Conservation (phyloP, 2,329 filamentous ascomycete genomes). For the Verticillium albo-atrum region DNA sequence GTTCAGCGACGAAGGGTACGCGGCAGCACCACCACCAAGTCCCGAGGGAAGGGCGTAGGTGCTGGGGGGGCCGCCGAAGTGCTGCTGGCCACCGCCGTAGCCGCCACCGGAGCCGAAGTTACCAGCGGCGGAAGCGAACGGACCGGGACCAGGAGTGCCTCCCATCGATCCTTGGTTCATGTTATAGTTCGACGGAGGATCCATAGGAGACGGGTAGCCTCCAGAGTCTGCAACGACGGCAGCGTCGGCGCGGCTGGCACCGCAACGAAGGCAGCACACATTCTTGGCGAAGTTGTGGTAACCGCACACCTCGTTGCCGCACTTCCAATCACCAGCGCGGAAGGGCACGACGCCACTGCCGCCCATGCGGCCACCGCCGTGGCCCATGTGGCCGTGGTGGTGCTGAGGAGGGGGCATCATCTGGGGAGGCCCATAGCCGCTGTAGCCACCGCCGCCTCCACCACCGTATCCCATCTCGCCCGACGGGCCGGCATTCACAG, state of each 20-base stretch:
- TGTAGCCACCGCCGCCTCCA: conserved; percentile 58
- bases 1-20: conserved; percentile 77
- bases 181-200: conserved; percentile 74
- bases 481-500: conserved; percentile 72
- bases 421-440: conserved; percentile 56
- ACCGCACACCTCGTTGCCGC: conserved; percentile 91
- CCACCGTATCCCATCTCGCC: conserved; percentile 55
- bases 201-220: conserved; percentile 86
- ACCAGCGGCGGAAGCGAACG: conserved; percentile 61
- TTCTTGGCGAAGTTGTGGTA: conserved; percentile 99
- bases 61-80: conserved; percentile 82
- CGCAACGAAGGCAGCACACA: conserved; percentile 93
- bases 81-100: conserved; percentile 52
- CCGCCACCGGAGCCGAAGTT: conserved; percentile 57
- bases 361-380: conserved; percentile 66
- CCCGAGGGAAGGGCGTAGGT: conserved; percentile 87
- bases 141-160: conserved; percentile 73
- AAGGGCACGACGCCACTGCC: conserved; percentile 89
- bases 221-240: conserved; percentile 92
- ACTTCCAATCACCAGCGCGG: conserved; percentile 98
- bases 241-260: conserved; percentile 88
- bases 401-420: conserved; percentile 79
- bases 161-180: conserved; percentile 88
- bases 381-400: conserved; percentile 48
- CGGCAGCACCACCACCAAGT: conserved; percentile 69